Evolutionary conservation across 768 basidiomycete genomes (phyloP).

Genomic region (Flagelloscypha sp.): DNA sequence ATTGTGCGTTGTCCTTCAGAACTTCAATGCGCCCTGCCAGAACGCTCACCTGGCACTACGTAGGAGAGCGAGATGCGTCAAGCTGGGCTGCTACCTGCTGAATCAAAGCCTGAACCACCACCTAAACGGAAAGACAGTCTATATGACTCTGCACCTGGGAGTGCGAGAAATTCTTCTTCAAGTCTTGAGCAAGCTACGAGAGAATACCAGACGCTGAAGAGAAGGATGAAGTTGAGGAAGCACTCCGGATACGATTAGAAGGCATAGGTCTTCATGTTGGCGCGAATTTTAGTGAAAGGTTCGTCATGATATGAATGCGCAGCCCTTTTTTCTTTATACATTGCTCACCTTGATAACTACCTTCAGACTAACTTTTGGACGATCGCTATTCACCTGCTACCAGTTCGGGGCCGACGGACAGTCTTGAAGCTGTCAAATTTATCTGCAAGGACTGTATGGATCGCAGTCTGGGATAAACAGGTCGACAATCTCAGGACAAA

Average conservation of each 20-base stretch:
- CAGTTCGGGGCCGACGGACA: too few relatives aligned
- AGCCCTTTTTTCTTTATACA: neutral
- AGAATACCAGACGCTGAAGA: slow-evolving; percentile 19
- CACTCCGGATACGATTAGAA: slow-evolving; percentile 60
- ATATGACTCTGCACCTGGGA: slow-evolving; percentile 30
- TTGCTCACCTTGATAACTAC: neutral
- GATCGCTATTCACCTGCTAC: slow-evolving; percentile 64
- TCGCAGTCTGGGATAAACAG: slow-evolving; percentile 87
- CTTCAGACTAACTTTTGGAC: slow-evolving; percentile 65
- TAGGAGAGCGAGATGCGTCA: slow-evolving; percentile 78
- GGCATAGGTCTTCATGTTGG: slow-evolving; percentile 83
- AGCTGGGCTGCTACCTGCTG: slow-evolving; percentile 63
- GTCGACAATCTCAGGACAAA: slow-evolving; percentile 94
- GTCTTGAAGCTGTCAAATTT: slow-evolving; percentile 89
- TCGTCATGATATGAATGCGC: slow-evolving; percentile 13
- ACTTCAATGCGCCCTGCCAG: too few relatives aligned
- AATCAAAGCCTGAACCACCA: slow-evolving; percentile 31
- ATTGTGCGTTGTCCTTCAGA: too few relatives aligned
- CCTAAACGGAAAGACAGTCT: slow-evolving; percentile 28
- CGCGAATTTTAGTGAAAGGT: slow-evolving; percentile 82
- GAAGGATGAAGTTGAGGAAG: slow-evolving; percentile 68
- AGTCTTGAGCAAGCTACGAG: slow-evolving; percentile 24
- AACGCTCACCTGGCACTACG: too few relatives aligned
- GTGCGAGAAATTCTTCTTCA: slow-evolving; percentile 37
- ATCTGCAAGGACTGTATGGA: slow-evolving; percentile 96